Evolutionary conservation across 495 filamentous ascomycete genomes (phyloP).

Genomic region (Aeminium ludgeri): DNA sequence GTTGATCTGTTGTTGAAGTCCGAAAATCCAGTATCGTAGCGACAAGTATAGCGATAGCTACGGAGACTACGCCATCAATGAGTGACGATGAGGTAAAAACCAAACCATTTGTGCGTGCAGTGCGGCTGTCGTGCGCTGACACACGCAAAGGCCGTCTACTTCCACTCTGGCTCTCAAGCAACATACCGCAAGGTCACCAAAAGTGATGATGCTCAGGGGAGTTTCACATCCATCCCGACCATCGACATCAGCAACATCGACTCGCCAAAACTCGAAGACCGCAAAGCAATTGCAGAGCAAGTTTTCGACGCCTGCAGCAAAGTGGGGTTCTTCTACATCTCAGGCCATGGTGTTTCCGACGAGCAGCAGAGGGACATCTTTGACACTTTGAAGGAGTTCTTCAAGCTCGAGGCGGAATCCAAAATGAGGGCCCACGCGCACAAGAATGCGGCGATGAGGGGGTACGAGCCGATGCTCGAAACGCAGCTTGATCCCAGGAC

Average conservation of each 20-base stretch:
- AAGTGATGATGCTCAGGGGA: too few relatives aligned
- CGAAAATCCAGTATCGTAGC: too few relatives aligned
- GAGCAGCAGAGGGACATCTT: slow-evolving; percentile 15
- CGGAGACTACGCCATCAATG: too few relatives aligned
- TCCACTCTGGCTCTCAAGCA: too few relatives aligned
- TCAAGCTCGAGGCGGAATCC: slow-evolving; percentile 16
- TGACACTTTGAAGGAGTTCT: slow-evolving; percentile 15
- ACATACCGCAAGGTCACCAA: too few relatives aligned
- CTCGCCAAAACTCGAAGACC: not conserved
- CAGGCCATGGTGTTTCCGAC: slow-evolving; percentile 28
- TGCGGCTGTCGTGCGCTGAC: too few relatives aligned
- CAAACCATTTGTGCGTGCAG: too few relatives aligned
- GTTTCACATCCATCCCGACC: too few relatives aligned
- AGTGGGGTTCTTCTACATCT: slow-evolving; percentile 36
- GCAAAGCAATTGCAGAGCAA: slow-evolving; percentile 16
- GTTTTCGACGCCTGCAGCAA: slow-evolving; percentile 20
- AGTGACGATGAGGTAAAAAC: too few relatives aligned
- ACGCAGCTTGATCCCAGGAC: slow-evolving; percentile 20
- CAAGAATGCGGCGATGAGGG: slow-evolving; percentile 20
- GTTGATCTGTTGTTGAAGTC: too few relatives aligned
- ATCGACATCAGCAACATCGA: slow-evolving; percentile 11
- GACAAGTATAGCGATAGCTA: too few relatives aligned
- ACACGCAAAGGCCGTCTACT: too few relatives aligned
- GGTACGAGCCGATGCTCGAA: slow-evolving; percentile 18
- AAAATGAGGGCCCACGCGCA: slow-evolving; percentile 17